Evolutionary conservation across 2,329 filamentous ascomycete genomes (phyloP), one percentile per base, ranked within the genome.

Genomic region (Phoma herbarum): DNA sequence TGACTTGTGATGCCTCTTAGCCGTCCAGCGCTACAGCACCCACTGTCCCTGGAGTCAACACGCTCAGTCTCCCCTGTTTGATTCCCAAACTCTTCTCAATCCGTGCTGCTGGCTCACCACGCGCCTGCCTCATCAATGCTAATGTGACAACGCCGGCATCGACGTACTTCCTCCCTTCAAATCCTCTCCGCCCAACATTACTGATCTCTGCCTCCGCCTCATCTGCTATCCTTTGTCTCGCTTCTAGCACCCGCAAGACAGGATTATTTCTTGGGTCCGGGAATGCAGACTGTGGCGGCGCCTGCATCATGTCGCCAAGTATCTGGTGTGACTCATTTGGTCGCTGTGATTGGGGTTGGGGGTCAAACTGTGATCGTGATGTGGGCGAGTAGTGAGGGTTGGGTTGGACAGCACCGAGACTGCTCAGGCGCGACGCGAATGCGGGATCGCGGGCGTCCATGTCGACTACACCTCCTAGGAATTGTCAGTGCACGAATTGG

Each of bases 361-460:
- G 72, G 60, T 73, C 76, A 62, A 72, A 73, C 43, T 74, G 61
- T 65, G 84, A 85, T 23, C 81, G 81, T 43, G 85, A 87, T 39
- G 83, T 81, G 31, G 81, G 78, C 11, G 85, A 87, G 61, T 82
- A 79, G 25, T 85, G 85, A 2, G 84, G 84, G 59, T 82, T 83
- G 28, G 85, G 84, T 52, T 82, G 82, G 8, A 88, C 86, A 53
- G 85, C 82, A 56, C 86, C 86, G 57, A 88, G 79, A 44, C 77
- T 79, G 67, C 88, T 90, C 62, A 98, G 91, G 64, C 93, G 96
- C 73, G 87, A 89, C 82, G 93, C 90, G 86, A 83, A 94, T 70
- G 84, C 80, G 1, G 86, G 85, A 70, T 88, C 86, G 58, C 82
- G 83, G 55, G 81, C 85, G 69, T 89, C 86, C 68, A 86, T 80